phyloP scores from a whole-genome alignment of 176 grass and related monocot genomes.

The Canna indica region DNA sequence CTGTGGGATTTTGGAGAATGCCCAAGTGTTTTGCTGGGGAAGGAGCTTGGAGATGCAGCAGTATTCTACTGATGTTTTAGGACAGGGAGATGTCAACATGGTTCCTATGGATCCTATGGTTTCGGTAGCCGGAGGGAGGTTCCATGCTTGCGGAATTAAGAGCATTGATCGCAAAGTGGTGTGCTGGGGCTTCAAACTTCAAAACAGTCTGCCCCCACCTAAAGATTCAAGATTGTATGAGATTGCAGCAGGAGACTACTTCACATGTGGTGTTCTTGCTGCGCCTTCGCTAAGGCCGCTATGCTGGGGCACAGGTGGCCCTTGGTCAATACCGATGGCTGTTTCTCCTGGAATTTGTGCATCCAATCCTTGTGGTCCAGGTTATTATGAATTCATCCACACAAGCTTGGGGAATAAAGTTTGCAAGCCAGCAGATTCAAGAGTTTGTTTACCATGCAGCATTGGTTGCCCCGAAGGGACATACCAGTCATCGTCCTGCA shows the following conservation, averaged over 20 bases:
- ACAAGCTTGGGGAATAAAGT: constrained; percentile 36
- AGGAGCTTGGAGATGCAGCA: constrained; percentile 86
- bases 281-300: constrained; percentile 48
- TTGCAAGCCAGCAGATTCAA: constrained; percentile 71
- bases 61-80: constrained; percentile 40
- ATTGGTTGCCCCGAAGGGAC: constrained; percentile 39
- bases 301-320: constrained; percentile 84
- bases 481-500: constrained; percentile 55
- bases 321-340: constrained; percentile 71
- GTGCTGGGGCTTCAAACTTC: constrained; percentile 91
- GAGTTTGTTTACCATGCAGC: constrained; percentile 90
- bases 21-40: constrained; percentile 88
- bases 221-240: constrained; percentile 56
- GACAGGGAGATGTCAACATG: constrained; percentile 68
- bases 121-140: constrained; percentile 68
- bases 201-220: constrained; percentile 56
- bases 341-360: constrained; percentile 86
- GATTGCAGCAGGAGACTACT: constrained; percentile 86
- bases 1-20: constrained; percentile 83
- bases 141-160: constrained; percentile 93
- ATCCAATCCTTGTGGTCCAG: constrained; percentile 45
- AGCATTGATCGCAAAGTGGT: constrained; percentile 67
- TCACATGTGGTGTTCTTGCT: constrained; percentile 72
- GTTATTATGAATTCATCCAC: constrained; percentile 63
- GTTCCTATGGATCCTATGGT: constrained; percentile 95